A percentile compares a stretch with the other conserved stretches of the same genome.
phyloP scores from a whole-genome alignment of 768 basidiomycete species.

The Pleurotus tuoliensis region DNA sequence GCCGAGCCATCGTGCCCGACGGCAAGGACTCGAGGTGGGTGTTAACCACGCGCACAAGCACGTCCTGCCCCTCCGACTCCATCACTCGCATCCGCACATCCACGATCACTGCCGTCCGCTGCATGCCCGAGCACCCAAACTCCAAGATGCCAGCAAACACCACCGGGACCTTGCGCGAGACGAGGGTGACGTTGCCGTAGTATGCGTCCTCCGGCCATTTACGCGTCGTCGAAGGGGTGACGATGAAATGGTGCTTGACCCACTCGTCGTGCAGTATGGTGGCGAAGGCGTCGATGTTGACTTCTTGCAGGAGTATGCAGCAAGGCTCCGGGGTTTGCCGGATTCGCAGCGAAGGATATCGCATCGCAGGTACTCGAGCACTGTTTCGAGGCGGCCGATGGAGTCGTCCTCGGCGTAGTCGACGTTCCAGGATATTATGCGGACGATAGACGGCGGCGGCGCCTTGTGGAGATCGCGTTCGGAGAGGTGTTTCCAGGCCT shows the following conservation, averaged over 20 bases:
- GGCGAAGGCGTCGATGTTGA: constrained; percentile 39
- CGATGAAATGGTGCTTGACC: constrained; percentile 56
- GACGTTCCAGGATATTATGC: constrained; percentile 72
- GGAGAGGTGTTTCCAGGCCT: constrained; percentile 43
- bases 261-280: constrained; percentile 54
- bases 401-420: constrained; percentile 38
- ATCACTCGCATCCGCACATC: constrained; percentile 46
- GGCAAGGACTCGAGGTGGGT: constrained; percentile 71
- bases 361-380: constrained; percentile 51
- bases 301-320: constrained; percentile 70
- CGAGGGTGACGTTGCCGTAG: constrained; percentile 72
- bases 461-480: constrained; percentile 30
- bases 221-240: constrained; percentile 49
- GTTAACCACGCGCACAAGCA: constrained; percentile 60
- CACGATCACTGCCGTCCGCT: constrained; percentile 53
- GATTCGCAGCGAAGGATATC: constrained; percentile 45
- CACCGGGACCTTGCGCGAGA: constrained; percentile 53
- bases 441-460: constrained; percentile 39
- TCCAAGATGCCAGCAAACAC: constrained; percentile 44
- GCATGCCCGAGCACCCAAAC: constrained; percentile 47
- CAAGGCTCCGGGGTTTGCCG: constrained; percentile 51
- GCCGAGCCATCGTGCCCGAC: constrained; percentile 34
- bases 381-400: constrained; percentile 41
- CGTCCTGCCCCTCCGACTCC: constrained; percentile 23
- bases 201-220: constrained; percentile 48